Percentiles rank a stretch among this genome's conserved stretches.
Evolutionary conservation across 257 asterid species (phyloP).

Genomic region (Solanum chilense): DNA sequence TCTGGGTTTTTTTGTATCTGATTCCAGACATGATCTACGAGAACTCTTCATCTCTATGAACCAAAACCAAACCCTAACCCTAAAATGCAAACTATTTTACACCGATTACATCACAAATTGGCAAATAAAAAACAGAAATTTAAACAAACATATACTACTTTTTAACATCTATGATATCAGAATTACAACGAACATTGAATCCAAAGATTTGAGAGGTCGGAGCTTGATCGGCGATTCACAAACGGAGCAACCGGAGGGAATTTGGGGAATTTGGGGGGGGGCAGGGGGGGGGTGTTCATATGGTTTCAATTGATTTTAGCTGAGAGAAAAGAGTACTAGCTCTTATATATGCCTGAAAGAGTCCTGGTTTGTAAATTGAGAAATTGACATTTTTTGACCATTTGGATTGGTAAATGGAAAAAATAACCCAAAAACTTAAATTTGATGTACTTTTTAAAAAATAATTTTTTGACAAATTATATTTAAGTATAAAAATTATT

Average conservation of each 20-base stretch:
- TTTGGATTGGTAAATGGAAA: background rate
- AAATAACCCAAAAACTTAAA: background rate
- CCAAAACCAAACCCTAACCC: background rate
- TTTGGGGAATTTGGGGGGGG: background rate
- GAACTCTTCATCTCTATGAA: constrained; percentile 59
- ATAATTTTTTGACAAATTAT: background rate
- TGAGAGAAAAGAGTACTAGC: background rate
- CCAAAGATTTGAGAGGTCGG: background rate
- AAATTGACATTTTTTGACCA: background rate
- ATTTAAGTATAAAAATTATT: no score
- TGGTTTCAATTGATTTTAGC: background rate
- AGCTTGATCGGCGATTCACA: background rate
- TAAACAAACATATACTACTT: background rate
- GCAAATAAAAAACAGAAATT: background rate
- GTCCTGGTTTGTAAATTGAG: background rate
- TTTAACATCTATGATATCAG: background rate
- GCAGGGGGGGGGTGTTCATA: background rate
- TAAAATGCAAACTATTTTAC: background rate
- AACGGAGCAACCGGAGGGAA: background rate
- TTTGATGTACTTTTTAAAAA: background rate
- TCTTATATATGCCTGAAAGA: background rate
- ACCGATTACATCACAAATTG: background rate
- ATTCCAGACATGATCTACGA: constrained; percentile 55
- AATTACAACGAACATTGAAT: background rate
- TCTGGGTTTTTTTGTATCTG: constrained; percentile 73